Base-by-base conservation (phyloP, 2,329 filamentous ascomycete species). In the Talaromyces sp. region DNA sequence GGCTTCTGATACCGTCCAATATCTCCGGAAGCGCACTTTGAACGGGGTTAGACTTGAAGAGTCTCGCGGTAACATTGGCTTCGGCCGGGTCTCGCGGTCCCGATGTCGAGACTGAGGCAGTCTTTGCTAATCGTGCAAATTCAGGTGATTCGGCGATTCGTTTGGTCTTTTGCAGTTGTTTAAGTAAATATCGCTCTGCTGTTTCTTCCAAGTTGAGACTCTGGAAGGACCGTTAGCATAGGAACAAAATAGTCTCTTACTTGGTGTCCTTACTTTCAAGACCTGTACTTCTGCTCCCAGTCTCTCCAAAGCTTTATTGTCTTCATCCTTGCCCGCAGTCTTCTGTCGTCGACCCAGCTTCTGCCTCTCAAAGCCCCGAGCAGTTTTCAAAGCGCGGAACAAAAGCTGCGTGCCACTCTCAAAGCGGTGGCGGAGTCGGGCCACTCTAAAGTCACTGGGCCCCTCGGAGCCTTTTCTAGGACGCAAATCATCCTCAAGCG, bases 311-410 rank as follows among this genome's bases (percentile, higher is more conserved):
- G 71, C 70, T 26, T 72, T 68, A 6, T 66, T 63, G 32, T 83
- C 77, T 11, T 75, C 75, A 41, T 80, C 77, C 8, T 71, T 64
- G 46, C 73, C 75, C 0, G 83, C 83, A 2, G 76, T 78, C 69
- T 87, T 87, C 65, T 81, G 79, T 60, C 85, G 75, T 14, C 85
- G 77, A 24, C 84, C 81, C 60, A 87, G 75, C 69, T 88, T 88
- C 71, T 88, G 85, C 55, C 84, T 77, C 70, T 88, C 85, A 64
- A 87, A 85, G 11, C 82, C 81, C 50, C 83, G 82, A 38, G 83
- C 83, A 10, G 81, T 75, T 67, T 85, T 86, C 50, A 87, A 77
- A 1, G 82, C 83, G 27, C 77, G 72, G 21, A 76, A 74, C 4
- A 87, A 75, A 21, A 77, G 68, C 59, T 80, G 79, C 50, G 79